Evolutionary conservation across 257 asterid genomes (phyloP).

Genomic region (Datura wrightii): DNA sequence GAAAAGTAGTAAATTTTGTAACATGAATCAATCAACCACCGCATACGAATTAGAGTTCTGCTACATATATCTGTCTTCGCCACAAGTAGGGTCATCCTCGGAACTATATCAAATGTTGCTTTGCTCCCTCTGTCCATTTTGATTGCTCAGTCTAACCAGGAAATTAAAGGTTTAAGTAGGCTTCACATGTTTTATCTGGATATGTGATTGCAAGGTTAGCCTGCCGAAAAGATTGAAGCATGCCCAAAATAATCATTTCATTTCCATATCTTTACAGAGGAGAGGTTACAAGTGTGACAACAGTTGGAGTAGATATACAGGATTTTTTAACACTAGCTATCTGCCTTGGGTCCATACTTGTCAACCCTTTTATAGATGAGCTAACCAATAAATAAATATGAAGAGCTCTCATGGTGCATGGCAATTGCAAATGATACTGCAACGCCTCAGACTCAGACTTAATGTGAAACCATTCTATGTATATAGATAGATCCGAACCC

Average conservation of each 20-base stretch:
- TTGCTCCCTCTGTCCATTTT: slow-evolving; percentile 11
- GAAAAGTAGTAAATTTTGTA: slow-evolving; percentile 18
- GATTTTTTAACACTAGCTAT: neutral
- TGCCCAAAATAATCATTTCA: neutral
- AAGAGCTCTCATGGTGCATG: slow-evolving; percentile 6
- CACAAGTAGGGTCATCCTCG: neutral
- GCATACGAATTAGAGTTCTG: neutral
- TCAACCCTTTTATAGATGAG: slow-evolving; percentile 8
- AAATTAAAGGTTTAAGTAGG: neutral
- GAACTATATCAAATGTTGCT: slow-evolving; percentile 1
- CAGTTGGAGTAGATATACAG: neutral
- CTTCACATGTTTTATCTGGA: slow-evolving; percentile 9
- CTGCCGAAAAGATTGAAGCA: neutral
- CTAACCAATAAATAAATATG: neutral
- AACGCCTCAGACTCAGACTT: too few relatives aligned
- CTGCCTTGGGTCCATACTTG: neutral
- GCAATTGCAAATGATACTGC: neutral
- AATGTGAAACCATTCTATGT: too few relatives aligned
- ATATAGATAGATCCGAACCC: too few relatives aligned
- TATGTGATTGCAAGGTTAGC: neutral
- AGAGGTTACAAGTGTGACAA: neutral
- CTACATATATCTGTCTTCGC: neutral
- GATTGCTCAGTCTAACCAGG: slow-evolving; percentile 1
- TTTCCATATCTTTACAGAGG: slow-evolving; percentile 12
- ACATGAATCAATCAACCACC: slow-evolving; percentile 17